phyloP scores from a whole-genome alignment of 2,329 filamentous ascomycete species.

The Dothiorella sarmentorum region DNA sequence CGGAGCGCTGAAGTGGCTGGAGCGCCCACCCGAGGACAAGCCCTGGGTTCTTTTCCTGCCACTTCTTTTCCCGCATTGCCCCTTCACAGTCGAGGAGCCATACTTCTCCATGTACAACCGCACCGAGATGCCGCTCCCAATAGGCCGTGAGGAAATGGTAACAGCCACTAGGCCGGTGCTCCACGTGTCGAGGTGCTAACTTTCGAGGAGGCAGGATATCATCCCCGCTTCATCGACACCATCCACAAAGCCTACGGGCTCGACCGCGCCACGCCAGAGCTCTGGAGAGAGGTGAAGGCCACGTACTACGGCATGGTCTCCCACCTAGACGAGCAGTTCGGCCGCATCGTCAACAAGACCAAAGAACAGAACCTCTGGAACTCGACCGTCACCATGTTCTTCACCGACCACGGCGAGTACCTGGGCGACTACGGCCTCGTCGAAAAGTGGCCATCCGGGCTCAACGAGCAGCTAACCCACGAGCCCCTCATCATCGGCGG shows the following conservation, averaged over 20 bases:
- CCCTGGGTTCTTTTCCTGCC: constrained; percentile 47
- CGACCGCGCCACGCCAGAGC: constrained; percentile 38
- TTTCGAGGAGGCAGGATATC: constrained; percentile 39
- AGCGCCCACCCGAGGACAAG: constrained; percentile 40
- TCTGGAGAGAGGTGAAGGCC: constrained; percentile 45
- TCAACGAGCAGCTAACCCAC: constrained; percentile 42
- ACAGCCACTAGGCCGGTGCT: too few species aligned
- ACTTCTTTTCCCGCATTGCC: constrained; percentile 46
- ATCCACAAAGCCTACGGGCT: constrained; percentile 42
- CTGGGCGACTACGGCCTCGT: constrained; percentile 48
- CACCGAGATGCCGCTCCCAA: constrained; percentile 23
- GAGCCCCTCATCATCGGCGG: constrained; percentile 47
- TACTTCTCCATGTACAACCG: constrained; percentile 49
- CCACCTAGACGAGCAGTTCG: constrained; percentile 46
- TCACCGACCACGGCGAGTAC: constrained; percentile 48
- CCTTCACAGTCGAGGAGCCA: constrained; percentile 48
- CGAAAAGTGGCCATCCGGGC: constrained; percentile 45
- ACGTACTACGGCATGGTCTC: constrained; percentile 50
- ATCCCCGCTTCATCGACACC: constrained; percentile 42
- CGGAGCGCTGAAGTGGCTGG: constrained; percentile 44
- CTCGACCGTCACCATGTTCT: constrained; percentile 44
- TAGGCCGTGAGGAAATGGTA: neutral
- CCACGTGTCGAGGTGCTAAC: too few species aligned
- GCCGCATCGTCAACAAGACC: constrained; percentile 36
- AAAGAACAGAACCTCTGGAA: constrained; percentile 38